phyloP scores from a whole-genome alignment of 169 alveolate genomes.

The Plasmodium sp. region DNA sequence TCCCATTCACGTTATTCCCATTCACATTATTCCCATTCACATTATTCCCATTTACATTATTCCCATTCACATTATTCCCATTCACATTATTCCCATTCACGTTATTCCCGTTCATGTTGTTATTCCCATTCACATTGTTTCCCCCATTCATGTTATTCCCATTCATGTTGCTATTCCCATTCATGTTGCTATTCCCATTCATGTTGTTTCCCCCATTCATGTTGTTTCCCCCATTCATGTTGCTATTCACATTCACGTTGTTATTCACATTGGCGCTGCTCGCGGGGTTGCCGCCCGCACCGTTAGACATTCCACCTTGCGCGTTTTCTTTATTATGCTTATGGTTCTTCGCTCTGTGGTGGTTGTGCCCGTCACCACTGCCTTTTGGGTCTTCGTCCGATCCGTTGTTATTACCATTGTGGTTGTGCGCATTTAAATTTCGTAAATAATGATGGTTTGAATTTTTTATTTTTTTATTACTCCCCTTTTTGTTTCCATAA shows the following conservation, averaged over 20 bases:
- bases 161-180: neutral
- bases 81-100: neutral
- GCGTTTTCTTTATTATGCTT: slow-evolving; percentile 3
- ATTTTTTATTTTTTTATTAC: neutral
- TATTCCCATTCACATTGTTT: neutral
- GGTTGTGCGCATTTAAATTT: neutral
- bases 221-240: neutral
- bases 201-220: no score
- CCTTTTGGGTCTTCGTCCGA: neutral
- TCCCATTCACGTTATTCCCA: no score
- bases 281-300: neutral
- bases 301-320: slow-evolving; percentile 25
- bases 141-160: no score
- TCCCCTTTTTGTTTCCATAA: neutral
- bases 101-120: neutral
- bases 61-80: neutral
- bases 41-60: neutral
- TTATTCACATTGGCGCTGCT: neutral
- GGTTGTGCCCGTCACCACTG: neutral
- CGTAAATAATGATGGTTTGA: neutral
- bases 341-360: slow-evolving; percentile 10
- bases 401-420: neutral
- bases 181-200: neutral
- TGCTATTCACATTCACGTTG: neutral
- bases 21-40: neutral